Base-by-base conservation (phyloP, 345 rosid genomes). In the Mercurialis annua region DNA sequence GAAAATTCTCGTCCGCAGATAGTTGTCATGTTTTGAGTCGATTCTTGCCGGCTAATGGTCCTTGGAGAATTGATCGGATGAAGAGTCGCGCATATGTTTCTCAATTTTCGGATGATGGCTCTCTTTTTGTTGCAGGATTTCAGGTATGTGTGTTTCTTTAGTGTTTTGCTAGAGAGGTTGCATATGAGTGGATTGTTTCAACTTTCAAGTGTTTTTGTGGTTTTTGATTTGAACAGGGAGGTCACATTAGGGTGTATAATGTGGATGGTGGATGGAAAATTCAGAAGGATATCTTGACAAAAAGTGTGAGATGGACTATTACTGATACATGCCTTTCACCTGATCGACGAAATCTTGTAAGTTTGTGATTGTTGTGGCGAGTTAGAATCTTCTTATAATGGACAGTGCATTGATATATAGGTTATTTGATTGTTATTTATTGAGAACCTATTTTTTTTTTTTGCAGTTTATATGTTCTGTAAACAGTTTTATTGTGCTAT, bases 241-340 rank as follows among this genome's bases (percentile, higher is more conserved):
- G 85, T 59, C 81, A 78, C 4, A 80, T 87, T 66, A 80, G 82
- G 77, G 72, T 87, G 73, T 87, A 87, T 73, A 76, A 85, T 29
- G 88, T 83, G 74, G 90, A 85, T 2, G 80, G 54, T 38, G 84
- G 79, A 21, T 87, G 89, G 92, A 66, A 81, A 75, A 15, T 83
- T 73, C 85, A 81, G 70, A 87, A 85, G 83, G 69, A 83, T 54
- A 78, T 87, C 69, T 58, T 71, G 46, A 82, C 88, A 31, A 85
- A 67, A 75, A 81, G 81, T 72, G 69, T 85, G 76, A 68, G 33
- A 33, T 87, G 92, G 92, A 85, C 90, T 5, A 74, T 83, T 65
- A 87, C 90, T 2, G 92, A 87, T 82, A 74, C 90, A 26, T 78
- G 78, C 71, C 84, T 87, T 64, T 87, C 89, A 18, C 87, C 92